phyloP scores from a whole-genome alignment of 805 yeast species.

The Blastobotrys americana region DNA sequence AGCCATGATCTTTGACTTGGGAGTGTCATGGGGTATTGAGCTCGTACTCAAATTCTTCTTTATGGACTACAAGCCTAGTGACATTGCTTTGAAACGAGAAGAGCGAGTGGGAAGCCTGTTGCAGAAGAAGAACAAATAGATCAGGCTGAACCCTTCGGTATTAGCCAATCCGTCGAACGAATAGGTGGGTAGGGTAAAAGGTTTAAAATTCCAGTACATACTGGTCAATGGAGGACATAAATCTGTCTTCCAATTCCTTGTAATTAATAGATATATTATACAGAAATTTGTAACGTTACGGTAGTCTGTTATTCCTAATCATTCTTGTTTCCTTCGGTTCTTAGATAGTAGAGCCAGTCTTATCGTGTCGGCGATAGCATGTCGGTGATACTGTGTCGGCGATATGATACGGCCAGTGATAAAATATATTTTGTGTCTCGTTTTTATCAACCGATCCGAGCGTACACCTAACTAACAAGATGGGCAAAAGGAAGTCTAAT shows the following conservation, averaged over 20 bases:
- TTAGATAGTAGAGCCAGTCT: background rate
- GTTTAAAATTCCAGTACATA: no score
- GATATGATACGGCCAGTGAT: background rate
- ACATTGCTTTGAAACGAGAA: constrained; percentile 53
- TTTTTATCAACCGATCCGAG: background rate
- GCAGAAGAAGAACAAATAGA: constrained; percentile 22
- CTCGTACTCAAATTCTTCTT: constrained; percentile 67
- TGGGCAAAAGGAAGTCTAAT: constrained; percentile 10
- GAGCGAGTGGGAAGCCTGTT: constrained; percentile 25
- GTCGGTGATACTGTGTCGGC: background rate
- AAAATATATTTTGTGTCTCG: background rate
- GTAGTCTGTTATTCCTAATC: no score
- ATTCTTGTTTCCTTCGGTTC: no score
- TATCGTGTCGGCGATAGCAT: background rate
- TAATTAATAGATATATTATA: no score
- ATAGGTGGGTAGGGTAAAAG: no score
- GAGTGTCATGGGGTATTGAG: constrained; percentile 71
- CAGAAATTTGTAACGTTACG: no score
- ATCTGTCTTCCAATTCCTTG: no score
- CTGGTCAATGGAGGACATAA: no score
- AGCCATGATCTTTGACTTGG: constrained; percentile 69
- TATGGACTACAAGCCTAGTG: constrained; percentile 88
- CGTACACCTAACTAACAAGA: background rate
- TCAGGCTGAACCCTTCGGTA: no score
- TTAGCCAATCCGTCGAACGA: no score